Base-by-base conservation (phyloP, 495 filamentous ascomycete genomes). In the Daldinia caldariorum region DNA sequence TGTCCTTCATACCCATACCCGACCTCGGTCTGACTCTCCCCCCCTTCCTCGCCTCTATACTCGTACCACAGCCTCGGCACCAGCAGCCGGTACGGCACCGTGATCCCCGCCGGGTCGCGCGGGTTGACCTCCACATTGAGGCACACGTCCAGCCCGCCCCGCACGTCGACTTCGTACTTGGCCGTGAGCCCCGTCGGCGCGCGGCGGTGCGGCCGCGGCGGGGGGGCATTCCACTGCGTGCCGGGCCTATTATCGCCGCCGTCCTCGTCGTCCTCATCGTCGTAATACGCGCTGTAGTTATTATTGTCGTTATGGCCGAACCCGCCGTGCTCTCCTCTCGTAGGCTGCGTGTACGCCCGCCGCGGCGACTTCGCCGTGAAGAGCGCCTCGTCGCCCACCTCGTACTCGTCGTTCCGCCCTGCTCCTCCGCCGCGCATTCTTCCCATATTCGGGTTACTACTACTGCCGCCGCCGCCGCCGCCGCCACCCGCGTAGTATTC, bases 111-210 rank as follows among this genome's bases (percentile, higher is more conserved):
- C 0, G 96, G 95, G 72, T 98, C 92, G 63, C 87, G 86, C 31
- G 90, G 87, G 70, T 88, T 91, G 69, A 97, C 87, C 80, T 99
- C 95, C 71, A 95, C 87, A 70, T 96, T 94, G 31, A 99, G 78
- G 9, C 85, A 89, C 31, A 99, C 88, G 57, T 97, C 93, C 22
- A 99, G 82, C 2, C 92, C 94, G 45, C 89, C 89, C 67, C 92
- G 82, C 0, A 97, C 83, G 68, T 96, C 86, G 71, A 94, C 76
- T 45, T 79, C 74, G 60, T 71, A 64, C 76, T 90, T 92, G 13
- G 83, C 79, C 47, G 85, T 87, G 6, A 93, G 79, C 18, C 88
- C 87, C 0, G 91, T 94, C 14, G 92, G 89, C 16, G 89, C 88
- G 20, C 92, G 89, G 58, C 89, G 89, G 84, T 94, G 93, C 0